Evolutionary conservation across 2,329 filamentous ascomycete genomes (phyloP).

Genomic region (Aspergillus fumigatus): DNA sequence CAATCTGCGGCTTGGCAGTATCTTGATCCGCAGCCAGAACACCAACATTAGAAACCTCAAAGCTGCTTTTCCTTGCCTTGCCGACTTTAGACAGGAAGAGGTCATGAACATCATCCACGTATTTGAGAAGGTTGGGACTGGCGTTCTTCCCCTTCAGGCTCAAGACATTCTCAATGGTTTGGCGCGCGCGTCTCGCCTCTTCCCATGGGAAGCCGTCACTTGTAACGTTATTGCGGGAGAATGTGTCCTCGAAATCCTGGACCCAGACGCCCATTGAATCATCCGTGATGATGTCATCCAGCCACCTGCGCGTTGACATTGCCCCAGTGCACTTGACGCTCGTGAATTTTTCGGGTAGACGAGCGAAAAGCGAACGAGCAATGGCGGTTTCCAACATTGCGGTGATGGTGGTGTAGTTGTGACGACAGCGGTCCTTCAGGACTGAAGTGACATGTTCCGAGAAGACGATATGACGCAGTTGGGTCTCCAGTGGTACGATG

Average conservation of each 20-base stretch:
- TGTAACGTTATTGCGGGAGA: slow-evolving; percentile 17
- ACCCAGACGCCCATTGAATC: slow-evolving; percentile 37
- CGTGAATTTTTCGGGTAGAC: slow-evolving; percentile 27
- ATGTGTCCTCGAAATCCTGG: slow-evolving; percentile 30
- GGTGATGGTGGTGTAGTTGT: slow-evolving; percentile 40
- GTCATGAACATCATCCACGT: slow-evolving; percentile 35
- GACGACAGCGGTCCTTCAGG: slow-evolving; percentile 31
- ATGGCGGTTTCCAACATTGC: slow-evolving; percentile 37
- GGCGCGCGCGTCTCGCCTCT: slow-evolving; percentile 27
- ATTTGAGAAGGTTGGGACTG: slow-evolving; percentile 36
- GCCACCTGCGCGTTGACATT: slow-evolving; percentile 37
- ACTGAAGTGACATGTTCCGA: slow-evolving; percentile 24
- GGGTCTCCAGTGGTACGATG: slow-evolving; percentile 18
- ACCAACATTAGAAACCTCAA: slow-evolving; percentile 47
- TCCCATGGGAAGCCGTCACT: slow-evolving; percentile 27
- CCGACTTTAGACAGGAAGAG: slow-evolving; percentile 37
- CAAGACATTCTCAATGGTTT: slow-evolving; percentile 26
- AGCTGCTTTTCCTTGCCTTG: slow-evolving; percentile 33
- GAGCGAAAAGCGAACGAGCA: slow-evolving; percentile 34
- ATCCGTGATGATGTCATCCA: slow-evolving; percentile 31
- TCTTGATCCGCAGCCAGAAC: slow-evolving; percentile 20
- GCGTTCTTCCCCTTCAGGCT: slow-evolving; percentile 29
- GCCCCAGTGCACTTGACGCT: slow-evolving; percentile 30
- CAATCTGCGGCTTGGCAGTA: slow-evolving; percentile 25
- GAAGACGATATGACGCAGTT: slow-evolving; percentile 30